phyloP scores from a whole-genome alignment of 805 yeast species.

The Candida endomychidarum region DNA sequence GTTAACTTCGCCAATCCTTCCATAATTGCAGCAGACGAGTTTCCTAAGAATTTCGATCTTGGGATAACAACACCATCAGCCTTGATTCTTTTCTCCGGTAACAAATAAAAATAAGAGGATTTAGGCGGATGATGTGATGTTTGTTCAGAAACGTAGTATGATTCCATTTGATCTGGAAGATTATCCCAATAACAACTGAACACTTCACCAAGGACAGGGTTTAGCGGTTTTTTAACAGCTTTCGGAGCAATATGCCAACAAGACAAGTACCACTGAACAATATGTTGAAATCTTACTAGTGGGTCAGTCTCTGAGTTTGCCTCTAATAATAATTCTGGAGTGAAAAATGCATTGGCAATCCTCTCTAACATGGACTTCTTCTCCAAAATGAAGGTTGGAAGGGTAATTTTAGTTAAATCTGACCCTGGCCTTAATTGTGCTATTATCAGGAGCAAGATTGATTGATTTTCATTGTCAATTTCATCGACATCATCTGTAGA shows the following conservation, averaged over 20 bases:
- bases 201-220: slow-evolving; percentile 91
- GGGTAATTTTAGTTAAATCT: slow-evolving; percentile 84
- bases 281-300: slow-evolving; percentile 65
- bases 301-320: slow-evolving; percentile 65
- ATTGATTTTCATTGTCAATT: slow-evolving; percentile 86
- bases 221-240: slow-evolving; percentile 95
- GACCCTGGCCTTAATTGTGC: slow-evolving; percentile 91
- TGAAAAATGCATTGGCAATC: slow-evolving; percentile 82
- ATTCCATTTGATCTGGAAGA: slow-evolving; percentile 61
- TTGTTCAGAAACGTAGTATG: slow-evolving; percentile 89
- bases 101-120: slow-evolving; percentile 84
- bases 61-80: slow-evolving; percentile 91
- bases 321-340: slow-evolving; percentile 68
- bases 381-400: slow-evolving; percentile 93
- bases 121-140: slow-evolving; percentile 99
- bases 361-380: slow-evolving; percentile 96
- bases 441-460: slow-evolving; percentile 81
- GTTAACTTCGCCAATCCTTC: slow-evolving; percentile 80
- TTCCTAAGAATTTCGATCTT: slow-evolving; percentile 84
- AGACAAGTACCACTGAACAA: slow-evolving; percentile 87
- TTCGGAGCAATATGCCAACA: slow-evolving; percentile 99
- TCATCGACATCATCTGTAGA: slow-evolving; percentile 80
- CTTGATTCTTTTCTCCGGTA: slow-evolving; percentile 77
- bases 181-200: slow-evolving; percentile 93
- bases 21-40: slow-evolving; percentile 97